Evolutionary conservation across 2,329 filamentous ascomycete genomes (phyloP).

Genomic region (Ophidiomyces ophidiicola): DNA sequence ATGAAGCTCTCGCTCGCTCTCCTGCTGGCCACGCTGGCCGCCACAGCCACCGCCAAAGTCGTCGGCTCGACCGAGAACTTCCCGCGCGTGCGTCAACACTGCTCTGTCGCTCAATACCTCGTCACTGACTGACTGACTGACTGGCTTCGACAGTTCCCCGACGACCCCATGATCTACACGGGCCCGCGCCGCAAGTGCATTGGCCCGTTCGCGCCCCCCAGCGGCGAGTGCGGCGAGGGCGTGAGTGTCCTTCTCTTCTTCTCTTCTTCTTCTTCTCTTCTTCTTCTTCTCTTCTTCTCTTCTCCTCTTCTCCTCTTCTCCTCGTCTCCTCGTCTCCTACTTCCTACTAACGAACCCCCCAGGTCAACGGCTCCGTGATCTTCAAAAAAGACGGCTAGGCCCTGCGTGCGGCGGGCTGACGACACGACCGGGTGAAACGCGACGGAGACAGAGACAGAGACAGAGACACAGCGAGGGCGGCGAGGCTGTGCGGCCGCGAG

Average conservation of each 20-base stretch:
- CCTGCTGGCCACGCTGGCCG: neutral
- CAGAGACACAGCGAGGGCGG: no score
- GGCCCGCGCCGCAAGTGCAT: neutral
- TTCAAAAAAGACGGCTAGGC: no score
- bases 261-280: neutral
- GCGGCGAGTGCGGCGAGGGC: neutral
- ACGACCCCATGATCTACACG: conserved; percentile 1
- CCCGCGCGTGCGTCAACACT: neutral
- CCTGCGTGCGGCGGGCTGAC: no score
- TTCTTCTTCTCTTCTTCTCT: conserved; percentile 1
- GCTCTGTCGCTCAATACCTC: neutral
- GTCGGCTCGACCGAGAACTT: neutral
- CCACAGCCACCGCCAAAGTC: conserved; percentile 5
- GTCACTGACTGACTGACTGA: neutral
- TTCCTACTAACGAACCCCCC: no score
- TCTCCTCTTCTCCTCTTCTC: neutral
- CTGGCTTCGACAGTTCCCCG: neutral
- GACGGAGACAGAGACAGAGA: no score
- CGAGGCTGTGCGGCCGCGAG: no score
- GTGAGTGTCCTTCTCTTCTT: neutral
- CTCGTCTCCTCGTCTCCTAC: neutral
- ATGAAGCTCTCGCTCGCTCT: no score
- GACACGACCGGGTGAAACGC: no score
- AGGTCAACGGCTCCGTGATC: no score
- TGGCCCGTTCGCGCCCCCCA: conserved; percentile 1